Evolutionary conservation across 208 protist species (phyloP), one percentile per base, ranked within the genome.

Genomic region (Acanthamoeba quina): DNA sequence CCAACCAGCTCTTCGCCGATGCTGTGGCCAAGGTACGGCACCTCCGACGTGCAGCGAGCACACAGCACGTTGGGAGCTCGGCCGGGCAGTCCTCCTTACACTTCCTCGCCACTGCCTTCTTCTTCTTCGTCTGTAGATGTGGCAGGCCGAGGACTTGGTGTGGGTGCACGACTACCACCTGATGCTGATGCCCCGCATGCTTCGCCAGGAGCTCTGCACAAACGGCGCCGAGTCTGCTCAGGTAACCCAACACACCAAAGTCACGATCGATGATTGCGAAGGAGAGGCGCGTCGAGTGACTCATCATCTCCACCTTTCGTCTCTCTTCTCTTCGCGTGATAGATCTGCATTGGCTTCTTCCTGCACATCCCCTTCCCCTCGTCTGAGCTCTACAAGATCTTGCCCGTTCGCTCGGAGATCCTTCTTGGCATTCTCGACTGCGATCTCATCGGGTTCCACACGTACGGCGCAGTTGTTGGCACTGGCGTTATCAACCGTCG

Each of bases 81-180:
- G 17, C 54, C 2, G 17, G 15, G 52, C 3, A 0, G 52, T 7
- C 5, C 5, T 9, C 47, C 44, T 86, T 41, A 11, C 9, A 15
- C 10, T 86, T 29, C n/a, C 31, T 76, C 44, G 9, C 5, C 52
- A 56, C 52, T 6, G 6, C 49, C n/a, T n/a, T 31, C 13, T 13
- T 49, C 60, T 9, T 76, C 95, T 7, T 86, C 26, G 2, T 64
- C 21, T 95, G 44, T 49, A 95, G 19, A 62, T 95, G 11, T 90
- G 93, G 49, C 26, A 78, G 34, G 49, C 93, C 2, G 86, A 94
- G 5, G 97, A 97, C 60, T 19, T 97, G 3, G 91, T 98, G 21
- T 98, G 97, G 97, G 96, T 98, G 19, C 97, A 98, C 68, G 97
- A 97, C 76, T 98, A 98, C 78, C 97, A 98, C 85, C 72, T 97